A percentile compares a stretch with the other conserved stretches of the same genome.
Conservation (phyloP, 768 basidiomycete genomes). For the Suillus luteus region DNA sequence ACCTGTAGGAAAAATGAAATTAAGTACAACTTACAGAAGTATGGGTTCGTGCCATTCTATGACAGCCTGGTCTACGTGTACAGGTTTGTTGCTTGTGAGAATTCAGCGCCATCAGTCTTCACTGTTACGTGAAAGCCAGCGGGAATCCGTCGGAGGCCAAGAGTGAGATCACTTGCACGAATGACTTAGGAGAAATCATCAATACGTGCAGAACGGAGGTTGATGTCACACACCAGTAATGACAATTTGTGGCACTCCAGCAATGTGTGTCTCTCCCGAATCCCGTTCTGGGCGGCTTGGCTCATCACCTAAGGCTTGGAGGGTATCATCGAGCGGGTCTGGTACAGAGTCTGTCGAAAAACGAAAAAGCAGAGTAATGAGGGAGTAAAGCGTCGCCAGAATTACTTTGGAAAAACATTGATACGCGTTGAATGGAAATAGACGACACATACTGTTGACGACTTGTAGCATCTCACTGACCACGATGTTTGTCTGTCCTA, state of each 20-base stretch:
- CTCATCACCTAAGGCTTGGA: too few relatives aligned
- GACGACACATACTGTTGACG: background rate
- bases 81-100: background rate
- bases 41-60: background rate
- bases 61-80: background rate
- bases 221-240: background rate
- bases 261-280: too few relatives aligned
- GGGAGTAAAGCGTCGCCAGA: background rate
- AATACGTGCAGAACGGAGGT: background rate
- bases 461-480: background rate
- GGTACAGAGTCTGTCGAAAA: background rate
- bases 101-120: background rate
- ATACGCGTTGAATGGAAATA: background rate
- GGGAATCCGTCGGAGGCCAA: conserved; percentile 12
- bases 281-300: too few relatives aligned
- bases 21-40: background rate
- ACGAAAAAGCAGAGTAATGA: background rate
- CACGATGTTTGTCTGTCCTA: background rate
- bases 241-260: background rate
- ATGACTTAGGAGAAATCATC: conserved; percentile 8
- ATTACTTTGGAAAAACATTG: background rate
- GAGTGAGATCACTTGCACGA: conserved; percentile 9
- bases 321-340: background rate
- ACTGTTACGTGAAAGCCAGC: conserved; percentile 15
- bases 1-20: background rate